Evolutionary conservation across 129 eudicot species (phyloP).

Genomic region (Centella asiatica): DNA sequence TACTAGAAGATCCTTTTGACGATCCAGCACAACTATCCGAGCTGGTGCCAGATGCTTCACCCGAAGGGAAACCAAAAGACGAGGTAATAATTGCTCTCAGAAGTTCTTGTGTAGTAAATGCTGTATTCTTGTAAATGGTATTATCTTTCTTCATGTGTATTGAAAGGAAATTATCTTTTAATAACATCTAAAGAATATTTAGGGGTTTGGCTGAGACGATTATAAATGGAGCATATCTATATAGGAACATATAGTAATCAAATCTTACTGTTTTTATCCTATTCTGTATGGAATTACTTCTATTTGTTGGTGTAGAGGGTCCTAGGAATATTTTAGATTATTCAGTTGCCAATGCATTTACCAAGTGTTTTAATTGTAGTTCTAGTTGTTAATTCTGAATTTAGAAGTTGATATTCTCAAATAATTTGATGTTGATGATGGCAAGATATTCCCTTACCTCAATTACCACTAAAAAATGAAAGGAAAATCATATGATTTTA

Average conservation of each 20-base stretch:
- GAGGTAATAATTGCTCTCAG: constrained; percentile 39
- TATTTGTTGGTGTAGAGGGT: too few relatives aligned
- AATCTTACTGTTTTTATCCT: not conserved
- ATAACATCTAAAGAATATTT: not conserved
- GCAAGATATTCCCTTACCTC: not conserved
- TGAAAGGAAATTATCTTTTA: not conserved
- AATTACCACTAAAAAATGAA: too few relatives aligned
- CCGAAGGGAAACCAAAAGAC: constrained; percentile 94
- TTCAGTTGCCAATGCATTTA: too few relatives aligned
- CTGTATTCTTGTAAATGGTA: not conserved
- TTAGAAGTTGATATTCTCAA: not conserved
- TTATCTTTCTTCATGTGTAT: not conserved
- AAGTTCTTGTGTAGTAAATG: not conserved
- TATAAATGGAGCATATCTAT: too few relatives aligned
- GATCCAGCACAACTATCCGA: constrained; percentile 78
- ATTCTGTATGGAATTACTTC: too few relatives aligned
- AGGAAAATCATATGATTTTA: too few relatives aligned
- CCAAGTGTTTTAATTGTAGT: too few relatives aligned
- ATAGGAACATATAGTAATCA: not conserved
- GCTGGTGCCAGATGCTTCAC: constrained; percentile 84
- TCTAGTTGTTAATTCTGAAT: not conserved
- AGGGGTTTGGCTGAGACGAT: too few relatives aligned
- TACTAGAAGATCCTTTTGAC: constrained; percentile 88
- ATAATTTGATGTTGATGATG: not conserved
- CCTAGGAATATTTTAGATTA: too few relatives aligned